Conservation (phyloP, 306 rosid species). For the Lablab purpureus region DNA sequence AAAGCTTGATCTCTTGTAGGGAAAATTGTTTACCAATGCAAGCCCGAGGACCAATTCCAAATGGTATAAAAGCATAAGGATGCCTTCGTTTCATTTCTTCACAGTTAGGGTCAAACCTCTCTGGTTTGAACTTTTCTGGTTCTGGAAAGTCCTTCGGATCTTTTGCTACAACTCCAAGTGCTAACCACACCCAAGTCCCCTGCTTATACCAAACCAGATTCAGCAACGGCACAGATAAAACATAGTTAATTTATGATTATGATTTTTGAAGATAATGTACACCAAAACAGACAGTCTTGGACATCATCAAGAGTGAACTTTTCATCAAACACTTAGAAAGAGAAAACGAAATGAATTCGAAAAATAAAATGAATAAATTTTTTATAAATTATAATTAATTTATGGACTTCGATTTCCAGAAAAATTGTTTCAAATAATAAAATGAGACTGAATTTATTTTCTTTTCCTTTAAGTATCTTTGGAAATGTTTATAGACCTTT, state of each 20-base stretch:
- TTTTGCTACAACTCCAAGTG: conserved; percentile 88
- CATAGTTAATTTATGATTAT: not conserved
- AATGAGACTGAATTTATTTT: not conserved
- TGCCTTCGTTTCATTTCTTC: conserved; percentile 85
- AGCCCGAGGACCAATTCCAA: conserved; percentile 91
- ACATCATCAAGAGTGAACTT: not conserved
- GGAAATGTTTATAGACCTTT: not conserved
- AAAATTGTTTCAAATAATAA: too few species aligned
- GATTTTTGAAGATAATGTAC: not conserved
- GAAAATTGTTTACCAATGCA: conserved; percentile 93
- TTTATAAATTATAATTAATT: too few species aligned
- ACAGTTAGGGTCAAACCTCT: conserved; percentile 82
- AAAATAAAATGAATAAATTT: too few species aligned
- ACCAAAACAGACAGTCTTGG: not conserved
- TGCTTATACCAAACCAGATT: conserved; percentile 45
- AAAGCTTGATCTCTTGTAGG: conserved; percentile 81
- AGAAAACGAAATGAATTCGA: too few species aligned
- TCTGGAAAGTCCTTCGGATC: conserved; percentile 86
- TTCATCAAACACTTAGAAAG: not conserved
- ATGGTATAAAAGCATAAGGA: conserved; percentile 86
- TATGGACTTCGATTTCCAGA: too few species aligned
- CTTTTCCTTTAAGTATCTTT: not conserved
- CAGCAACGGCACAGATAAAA: not conserved
- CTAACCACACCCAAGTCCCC: conserved; percentile 99
- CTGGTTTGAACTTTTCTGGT: conserved; percentile 93